Conservation (phyloP, 768 basidiomycete species). For the Cubamyces sp. region DNA sequence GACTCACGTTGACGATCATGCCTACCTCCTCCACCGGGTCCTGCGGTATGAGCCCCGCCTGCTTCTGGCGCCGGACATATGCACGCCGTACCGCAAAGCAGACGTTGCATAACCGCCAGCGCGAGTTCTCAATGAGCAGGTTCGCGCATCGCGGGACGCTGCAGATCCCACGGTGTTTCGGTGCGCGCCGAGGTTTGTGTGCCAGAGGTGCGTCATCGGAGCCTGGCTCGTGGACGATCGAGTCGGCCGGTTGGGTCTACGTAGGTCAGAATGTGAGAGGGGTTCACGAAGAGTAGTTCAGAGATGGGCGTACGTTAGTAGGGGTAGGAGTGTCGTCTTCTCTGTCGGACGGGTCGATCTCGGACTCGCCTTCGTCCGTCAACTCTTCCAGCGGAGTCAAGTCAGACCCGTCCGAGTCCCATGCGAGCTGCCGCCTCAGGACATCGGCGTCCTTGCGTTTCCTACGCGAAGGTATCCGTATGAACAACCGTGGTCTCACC, state of each 20-base stretch:
- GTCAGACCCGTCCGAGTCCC: constrained; percentile 32
- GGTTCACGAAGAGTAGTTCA: background rate
- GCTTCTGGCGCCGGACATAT: constrained; percentile 4
- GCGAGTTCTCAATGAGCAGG: constrained; percentile 21
- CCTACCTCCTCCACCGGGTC: constrained; percentile 4
- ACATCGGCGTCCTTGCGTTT: background rate
- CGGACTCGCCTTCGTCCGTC: constrained; percentile 23
- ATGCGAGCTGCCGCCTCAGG: background rate
- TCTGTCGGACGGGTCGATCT: constrained; percentile 19
- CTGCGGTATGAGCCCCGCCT: background rate
- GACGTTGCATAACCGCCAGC: constrained; percentile 25
- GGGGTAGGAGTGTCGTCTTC: constrained; percentile 13
- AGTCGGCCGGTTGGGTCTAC: too few species aligned
- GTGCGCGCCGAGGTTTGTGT: background rate
- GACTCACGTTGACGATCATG: constrained; percentile 4
- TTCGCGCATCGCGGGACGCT: constrained; percentile 26
- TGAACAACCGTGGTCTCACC: background rate
- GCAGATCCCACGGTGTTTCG: constrained; percentile 22
- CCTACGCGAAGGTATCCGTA: background rate
- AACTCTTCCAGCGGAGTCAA: constrained; percentile 32
- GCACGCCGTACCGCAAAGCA: constrained; percentile 22
- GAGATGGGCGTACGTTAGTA: background rate
- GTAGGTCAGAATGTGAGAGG: too few species aligned
- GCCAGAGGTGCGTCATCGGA: too few species aligned
- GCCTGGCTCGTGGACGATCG: too few species aligned